Evolutionary conservation across 345 rosid species (phyloP).

Genomic region (Eutrema yunnanense): DNA sequence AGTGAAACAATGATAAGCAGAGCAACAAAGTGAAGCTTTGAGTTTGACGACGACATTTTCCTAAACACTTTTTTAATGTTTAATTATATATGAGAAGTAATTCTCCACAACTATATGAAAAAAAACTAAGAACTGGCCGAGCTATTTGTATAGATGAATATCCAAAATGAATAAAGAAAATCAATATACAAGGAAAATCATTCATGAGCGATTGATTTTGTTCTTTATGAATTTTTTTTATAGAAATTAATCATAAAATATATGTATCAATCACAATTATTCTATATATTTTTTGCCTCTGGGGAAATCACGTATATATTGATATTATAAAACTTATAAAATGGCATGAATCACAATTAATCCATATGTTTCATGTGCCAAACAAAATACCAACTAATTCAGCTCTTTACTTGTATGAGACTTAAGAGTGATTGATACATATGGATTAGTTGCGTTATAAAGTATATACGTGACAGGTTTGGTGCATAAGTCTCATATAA

Average conservation of each 20-base stretch:
- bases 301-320: neutral
- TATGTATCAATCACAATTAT: neutral
- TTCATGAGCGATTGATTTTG: neutral
- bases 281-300: neutral
- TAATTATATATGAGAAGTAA: neutral
- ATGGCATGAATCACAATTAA: no score
- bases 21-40: slow-evolving; percentile 15
- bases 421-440: no score
- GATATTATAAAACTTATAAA: neutral
- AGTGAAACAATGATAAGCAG: slow-evolving; percentile 16
- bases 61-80: neutral
- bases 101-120: neutral
- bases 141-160: slow-evolving; percentile 1
- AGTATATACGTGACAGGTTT: no score
- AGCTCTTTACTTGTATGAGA: neutral
- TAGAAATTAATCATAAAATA: neutral
- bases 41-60: slow-evolving; percentile 8
- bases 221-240: neutral
- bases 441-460: no score
- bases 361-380: no score
- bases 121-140: neutral
- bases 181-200: neutral
- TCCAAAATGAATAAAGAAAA: neutral
- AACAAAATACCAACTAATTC: no score
- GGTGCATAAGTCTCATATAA: neutral